Evolutionary conservation across 345 rosid species (phyloP).

Genomic region (Eucalyptus virginea): DNA sequence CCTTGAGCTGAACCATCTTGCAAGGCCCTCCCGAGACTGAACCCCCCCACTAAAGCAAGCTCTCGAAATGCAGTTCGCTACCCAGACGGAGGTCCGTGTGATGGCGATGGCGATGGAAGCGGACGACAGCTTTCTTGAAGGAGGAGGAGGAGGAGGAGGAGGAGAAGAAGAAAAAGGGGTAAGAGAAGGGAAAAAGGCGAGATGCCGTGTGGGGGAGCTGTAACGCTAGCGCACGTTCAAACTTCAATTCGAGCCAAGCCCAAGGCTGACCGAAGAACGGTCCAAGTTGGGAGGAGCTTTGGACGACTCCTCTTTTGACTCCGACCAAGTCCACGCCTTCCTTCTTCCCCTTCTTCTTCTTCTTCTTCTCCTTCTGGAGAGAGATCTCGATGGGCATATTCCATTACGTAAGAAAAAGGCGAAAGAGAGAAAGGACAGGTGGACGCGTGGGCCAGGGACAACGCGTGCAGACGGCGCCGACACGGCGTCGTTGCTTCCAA

Average conservation of each 20-base stretch:
- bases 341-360: not conserved
- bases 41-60: not conserved
- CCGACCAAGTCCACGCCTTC: not conserved
- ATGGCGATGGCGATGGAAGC: not conserved
- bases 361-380: not conserved
- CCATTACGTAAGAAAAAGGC: not conserved
- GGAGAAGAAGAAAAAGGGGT: not conserved
- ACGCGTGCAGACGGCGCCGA: not conserved
- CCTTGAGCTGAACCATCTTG: conserved; percentile 56
- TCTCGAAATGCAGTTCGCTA: not conserved
- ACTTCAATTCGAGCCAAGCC: not conserved
- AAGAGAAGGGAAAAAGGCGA: not conserved
- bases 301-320: not conserved
- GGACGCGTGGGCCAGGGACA: not conserved
- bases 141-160: not conserved
- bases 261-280: not conserved
- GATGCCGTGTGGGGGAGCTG: not conserved
- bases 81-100: not conserved
- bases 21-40: not conserved
- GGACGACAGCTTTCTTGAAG: not conserved
- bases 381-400: not conserved
- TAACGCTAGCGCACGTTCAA: not conserved
- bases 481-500: not conserved
- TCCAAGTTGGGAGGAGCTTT: not conserved
- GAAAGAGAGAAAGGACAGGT: not conserved